Conservation (phyloP, 1,139 yeast species). For the Yamadazyma atmosphaerica region DNA sequence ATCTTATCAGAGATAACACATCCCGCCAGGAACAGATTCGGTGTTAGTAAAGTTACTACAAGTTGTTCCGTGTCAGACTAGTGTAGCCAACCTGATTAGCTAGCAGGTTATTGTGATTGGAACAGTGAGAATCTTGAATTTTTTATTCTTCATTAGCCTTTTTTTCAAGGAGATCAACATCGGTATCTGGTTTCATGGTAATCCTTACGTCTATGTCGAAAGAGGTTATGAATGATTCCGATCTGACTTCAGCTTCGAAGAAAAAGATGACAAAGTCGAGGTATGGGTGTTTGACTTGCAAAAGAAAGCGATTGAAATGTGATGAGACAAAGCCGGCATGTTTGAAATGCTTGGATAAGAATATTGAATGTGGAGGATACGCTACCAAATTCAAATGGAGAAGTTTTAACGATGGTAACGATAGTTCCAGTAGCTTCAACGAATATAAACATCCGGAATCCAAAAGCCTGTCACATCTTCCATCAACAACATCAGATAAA, state of each 20-base stretch:
- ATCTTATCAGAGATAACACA: background rate
- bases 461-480: too few relatives aligned
- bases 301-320: constrained; percentile 38
- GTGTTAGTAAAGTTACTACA: too few relatives aligned
- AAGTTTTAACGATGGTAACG: constrained; percentile 35
- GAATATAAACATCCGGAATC: too few relatives aligned
- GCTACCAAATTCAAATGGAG: constrained; percentile 66
- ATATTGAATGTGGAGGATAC: constrained; percentile 48
- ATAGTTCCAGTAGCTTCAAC: too few relatives aligned
- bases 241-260: constrained; percentile 1
- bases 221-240: background rate
- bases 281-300: constrained; percentile 35
- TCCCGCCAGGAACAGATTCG: background rate
- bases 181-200: background rate
- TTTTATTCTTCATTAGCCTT: background rate
- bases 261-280: constrained; percentile 21
- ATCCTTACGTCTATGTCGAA: background rate
- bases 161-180: background rate
- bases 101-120: too few relatives aligned
- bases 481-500: too few relatives aligned
- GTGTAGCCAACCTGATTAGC: too few relatives aligned
- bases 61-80: too few relatives aligned
- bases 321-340: constrained; percentile 48
- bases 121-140: background rate
- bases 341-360: constrained; percentile 30